Conservation (phyloP, 2,329 filamentous ascomycete genomes). For the Diaporthe eres region DNA sequence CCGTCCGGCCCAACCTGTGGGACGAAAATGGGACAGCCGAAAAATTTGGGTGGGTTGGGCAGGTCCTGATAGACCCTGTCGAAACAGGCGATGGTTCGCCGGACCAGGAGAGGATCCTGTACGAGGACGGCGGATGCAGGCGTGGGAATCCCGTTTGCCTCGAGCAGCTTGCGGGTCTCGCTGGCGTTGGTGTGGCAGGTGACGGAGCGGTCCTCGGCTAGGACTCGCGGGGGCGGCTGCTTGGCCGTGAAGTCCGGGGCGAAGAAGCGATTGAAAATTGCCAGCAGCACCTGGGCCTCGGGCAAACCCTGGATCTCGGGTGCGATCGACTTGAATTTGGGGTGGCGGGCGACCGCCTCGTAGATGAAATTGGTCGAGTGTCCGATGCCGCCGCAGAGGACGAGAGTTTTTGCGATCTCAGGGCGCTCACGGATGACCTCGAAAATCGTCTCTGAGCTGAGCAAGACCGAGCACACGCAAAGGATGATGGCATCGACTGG, state of each 20-base stretch:
- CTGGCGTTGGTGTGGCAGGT: slow-evolving; percentile 17
- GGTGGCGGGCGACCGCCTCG: slow-evolving; percentile 24
- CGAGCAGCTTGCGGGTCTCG: slow-evolving; percentile 20
- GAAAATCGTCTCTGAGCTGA: slow-evolving; percentile 8
- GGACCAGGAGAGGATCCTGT: not conserved
- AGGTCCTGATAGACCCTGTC: slow-evolving; percentile 8
- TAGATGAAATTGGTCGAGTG: slow-evolving; percentile 11
- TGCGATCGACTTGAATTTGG: not conserved
- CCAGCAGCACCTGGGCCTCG: not conserved
- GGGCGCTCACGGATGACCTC: slow-evolving; percentile 6
- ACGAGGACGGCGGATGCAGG: not conserved
- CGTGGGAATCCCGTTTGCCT: not conserved
- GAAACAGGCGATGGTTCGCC: slow-evolving; percentile 10
- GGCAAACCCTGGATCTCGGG: not conserved
- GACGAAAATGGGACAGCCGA: slow-evolving; percentile 6
- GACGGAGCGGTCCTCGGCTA: not conserved
- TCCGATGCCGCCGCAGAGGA: slow-evolving; percentile 18
- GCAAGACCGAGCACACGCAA: not conserved
- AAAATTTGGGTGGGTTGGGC: not conserved
- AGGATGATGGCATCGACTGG: slow-evolving; percentile 1
- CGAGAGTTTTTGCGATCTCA: slow-evolving; percentile 7
- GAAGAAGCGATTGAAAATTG: slow-evolving; percentile 15
- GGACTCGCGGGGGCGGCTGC: not conserved
- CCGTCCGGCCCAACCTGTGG: not conserved
- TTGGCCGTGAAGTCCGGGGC: not conserved